Conservation (phyloP, 177 flowering plant species). For the Vitis hybrid region DNA sequence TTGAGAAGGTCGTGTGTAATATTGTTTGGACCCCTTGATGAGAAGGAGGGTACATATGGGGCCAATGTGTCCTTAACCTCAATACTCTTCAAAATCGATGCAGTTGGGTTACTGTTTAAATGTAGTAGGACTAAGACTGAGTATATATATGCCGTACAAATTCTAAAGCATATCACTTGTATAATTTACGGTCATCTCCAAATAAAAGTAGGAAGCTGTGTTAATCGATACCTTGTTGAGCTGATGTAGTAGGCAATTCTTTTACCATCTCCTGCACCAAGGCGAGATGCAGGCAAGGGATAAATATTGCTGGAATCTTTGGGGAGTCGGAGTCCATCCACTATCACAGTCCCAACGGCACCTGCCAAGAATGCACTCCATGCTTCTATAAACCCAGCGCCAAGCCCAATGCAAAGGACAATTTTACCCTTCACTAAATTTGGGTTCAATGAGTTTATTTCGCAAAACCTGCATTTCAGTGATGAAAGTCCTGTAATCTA, state of each 20-base stretch:
- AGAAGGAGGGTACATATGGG: conserved; percentile 30
- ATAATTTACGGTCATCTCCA: too few species aligned
- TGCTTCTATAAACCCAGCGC: too few species aligned
- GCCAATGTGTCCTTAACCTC: conserved; percentile 16
- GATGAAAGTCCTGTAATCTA: neutral
- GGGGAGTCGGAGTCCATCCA: neutral
- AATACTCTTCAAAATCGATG: conserved; percentile 23
- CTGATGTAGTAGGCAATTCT: conserved; percentile 9
- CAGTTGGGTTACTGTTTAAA: conserved; percentile 22
- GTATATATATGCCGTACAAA: too few species aligned
- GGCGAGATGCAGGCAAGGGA: conserved; percentile 22
- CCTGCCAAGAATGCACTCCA: conserved; percentile 5
- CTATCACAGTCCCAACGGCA: conserved; percentile 27
- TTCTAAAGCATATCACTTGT: too few species aligned
- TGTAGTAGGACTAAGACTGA: neutral
- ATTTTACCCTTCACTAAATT: conserved; percentile 35
- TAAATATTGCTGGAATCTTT: conserved; percentile 13
- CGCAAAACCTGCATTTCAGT: conserved; percentile 24
- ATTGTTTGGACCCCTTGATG: conserved; percentile 40
- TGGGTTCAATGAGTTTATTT: neutral
- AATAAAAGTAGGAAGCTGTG: too few species aligned
- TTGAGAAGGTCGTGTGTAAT: conserved; percentile 27
- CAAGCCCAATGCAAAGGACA: conserved; percentile 28
- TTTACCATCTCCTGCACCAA: neutral
- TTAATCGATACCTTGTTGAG: conserved; percentile 16